A percentile compares a stretch with the other conserved stretches of the same genome.
Conservation (phyloP, 805 yeast genomes). For the Starmera dryadoides region DNA sequence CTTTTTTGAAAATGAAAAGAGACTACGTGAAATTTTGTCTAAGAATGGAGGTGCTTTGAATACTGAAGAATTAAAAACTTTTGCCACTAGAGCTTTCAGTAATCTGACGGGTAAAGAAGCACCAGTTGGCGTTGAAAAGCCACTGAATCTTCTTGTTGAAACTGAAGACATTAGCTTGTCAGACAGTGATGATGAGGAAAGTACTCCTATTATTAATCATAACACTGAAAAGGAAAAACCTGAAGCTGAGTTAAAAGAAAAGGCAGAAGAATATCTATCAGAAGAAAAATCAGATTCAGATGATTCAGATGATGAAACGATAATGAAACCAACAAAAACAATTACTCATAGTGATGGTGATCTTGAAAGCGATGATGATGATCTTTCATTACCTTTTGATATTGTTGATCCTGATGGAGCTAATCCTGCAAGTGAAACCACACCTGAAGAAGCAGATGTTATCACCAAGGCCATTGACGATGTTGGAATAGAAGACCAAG, state of each 20-base stretch:
- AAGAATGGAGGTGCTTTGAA: conserved; percentile 9
- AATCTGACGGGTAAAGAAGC: background rate
- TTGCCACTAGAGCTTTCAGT: conserved; percentile 2
- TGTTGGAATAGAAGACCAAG: background rate
- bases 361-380: no score
- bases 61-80: conserved; percentile 7
- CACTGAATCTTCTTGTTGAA: background rate
- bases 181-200: conserved; percentile 2
- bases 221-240: no score
- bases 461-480: background rate
- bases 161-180: conserved; percentile 2
- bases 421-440: background rate
- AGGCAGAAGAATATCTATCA: no score
- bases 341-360: no score
- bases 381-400: no score
- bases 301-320: no score
- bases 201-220: no score
- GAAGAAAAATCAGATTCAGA: no score
- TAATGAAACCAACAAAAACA: no score
- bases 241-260: no score
- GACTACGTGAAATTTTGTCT: conserved; percentile 30
- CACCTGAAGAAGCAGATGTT: background rate
- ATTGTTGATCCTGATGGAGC: background rate
- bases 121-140: background rate
- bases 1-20: conserved; percentile 51